Percentiles rank a stretch among this genome's conserved stretches.
Evolutionary conservation across 306 rosid genomes (phyloP).

Genomic region (Arachis hypogaea): DNA sequence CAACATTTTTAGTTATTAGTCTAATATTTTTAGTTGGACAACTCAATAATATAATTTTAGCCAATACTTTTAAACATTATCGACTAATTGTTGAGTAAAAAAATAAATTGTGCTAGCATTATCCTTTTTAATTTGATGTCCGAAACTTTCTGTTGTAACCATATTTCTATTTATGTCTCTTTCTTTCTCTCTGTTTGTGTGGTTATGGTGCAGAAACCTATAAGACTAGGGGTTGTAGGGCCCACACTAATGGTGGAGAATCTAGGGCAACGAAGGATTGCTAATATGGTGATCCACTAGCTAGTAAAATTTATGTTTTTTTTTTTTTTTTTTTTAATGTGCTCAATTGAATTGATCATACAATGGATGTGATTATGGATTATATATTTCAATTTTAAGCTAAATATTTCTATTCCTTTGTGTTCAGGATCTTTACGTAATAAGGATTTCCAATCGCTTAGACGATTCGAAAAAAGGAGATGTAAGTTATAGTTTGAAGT

Average conservation of each 20-base stretch:
- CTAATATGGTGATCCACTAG: constrained; percentile 57
- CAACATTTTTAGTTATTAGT: too few species aligned
- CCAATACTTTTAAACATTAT: too few species aligned
- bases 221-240: constrained; percentile 83
- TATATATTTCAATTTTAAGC: constrained; percentile 12
- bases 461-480: constrained; percentile 88
- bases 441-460: constrained; percentile 76
- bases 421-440: constrained; percentile 72
- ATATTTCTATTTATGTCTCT: too few species aligned
- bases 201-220: constrained; percentile 63
- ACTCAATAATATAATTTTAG: too few species aligned
- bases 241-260: constrained; percentile 89
- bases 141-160: too few species aligned
- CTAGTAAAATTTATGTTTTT: not conserved
- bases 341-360: constrained; percentile 16
- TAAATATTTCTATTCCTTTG: constrained; percentile 28
- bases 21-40: too few species aligned
- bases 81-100: too few species aligned
- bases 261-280: constrained; percentile 65
- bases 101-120: too few species aligned
- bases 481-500: constrained; percentile 53
- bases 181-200: too few species aligned
- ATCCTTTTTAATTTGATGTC: too few species aligned
- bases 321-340: not conserved
- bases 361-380: not conserved